Percentiles rank a stretch among this genome's conserved stretches.
Conservation (phyloP, 257 asterid genomes). For the Paraleonurus japonicus region DNA sequence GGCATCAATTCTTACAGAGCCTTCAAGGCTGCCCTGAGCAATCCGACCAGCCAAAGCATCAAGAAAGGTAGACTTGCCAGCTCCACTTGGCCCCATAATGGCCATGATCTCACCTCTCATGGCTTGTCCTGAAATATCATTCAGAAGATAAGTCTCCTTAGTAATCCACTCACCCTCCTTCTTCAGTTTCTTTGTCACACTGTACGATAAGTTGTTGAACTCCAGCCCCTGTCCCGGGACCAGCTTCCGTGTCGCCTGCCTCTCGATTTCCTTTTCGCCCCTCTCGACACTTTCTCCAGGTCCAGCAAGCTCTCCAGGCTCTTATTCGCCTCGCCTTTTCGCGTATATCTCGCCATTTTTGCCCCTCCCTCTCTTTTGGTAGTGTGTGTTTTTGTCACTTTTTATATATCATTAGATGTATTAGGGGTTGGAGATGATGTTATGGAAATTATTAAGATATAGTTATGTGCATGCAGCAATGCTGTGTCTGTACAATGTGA, state of each 20-base stretch:
- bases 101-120: slow-evolving; percentile 78
- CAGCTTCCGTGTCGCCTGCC: slow-evolving; percentile 45
- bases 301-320: slow-evolving; percentile 65
- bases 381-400: not conserved
- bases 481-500: not conserved
- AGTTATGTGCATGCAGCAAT: not conserved
- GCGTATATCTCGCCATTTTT: slow-evolving; percentile 40
- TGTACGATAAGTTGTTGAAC: slow-evolving; percentile 63
- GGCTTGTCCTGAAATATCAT: slow-evolving; percentile 84
- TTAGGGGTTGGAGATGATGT: not conserved
- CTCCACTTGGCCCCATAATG: slow-evolving; percentile 92
- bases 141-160: slow-evolving; percentile 69
- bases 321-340: slow-evolving; percentile 31
- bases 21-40: slow-evolving; percentile 86
- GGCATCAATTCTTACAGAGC: slow-evolving; percentile 79
- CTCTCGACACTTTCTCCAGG: slow-evolving; percentile 41
- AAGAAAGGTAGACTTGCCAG: slow-evolving; percentile 84
- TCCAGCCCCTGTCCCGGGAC: slow-evolving; percentile 84
- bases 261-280: slow-evolving; percentile 28
- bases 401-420: not conserved
- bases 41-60: slow-evolving; percentile 90
- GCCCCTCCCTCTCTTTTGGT: not conserved
- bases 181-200: slow-evolving; percentile 61
- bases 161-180: slow-evolving; percentile 73
- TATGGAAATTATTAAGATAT: not conserved